A percentile compares a stretch with the other conserved stretches of the same genome.
Evolutionary conservation across 441 rosid species (phyloP).

Genomic region (Populus hybrid): DNA sequence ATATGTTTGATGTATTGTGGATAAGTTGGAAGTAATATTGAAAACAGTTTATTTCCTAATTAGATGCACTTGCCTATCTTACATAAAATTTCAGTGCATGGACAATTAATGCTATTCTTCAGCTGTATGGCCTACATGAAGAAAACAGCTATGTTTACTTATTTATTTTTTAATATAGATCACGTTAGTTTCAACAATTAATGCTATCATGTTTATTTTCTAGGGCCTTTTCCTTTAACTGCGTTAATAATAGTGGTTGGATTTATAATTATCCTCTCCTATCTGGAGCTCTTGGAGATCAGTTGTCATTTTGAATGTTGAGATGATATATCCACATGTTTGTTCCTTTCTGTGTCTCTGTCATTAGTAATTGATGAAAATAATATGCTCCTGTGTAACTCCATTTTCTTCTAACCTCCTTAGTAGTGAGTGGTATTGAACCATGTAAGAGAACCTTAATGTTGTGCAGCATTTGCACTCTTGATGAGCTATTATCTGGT

Average conservation of each 20-base stretch:
- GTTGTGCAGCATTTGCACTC: no score
- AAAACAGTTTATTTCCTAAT: background rate
- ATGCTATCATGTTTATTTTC: background rate
- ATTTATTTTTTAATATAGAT: background rate
- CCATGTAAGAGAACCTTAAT: background rate
- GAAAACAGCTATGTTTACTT: background rate
- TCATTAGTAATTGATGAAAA: background rate
- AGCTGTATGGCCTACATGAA: background rate
- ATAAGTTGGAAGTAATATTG: background rate
- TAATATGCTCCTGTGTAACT: background rate
- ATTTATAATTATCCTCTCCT: background rate
- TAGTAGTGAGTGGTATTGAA: background rate
- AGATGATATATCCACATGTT: background rate
- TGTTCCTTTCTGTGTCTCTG: background rate
- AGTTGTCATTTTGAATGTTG: background rate
- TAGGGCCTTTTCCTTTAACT: background rate
- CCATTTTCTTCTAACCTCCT: background rate
- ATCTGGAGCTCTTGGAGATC: background rate
- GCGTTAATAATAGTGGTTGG: background rate
- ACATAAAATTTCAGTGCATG: background rate
- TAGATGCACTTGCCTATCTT: background rate
- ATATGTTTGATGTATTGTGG: background rate
- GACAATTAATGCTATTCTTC: background rate
- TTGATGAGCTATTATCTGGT: no score
- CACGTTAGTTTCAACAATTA: background rate